Evolutionary conservation across 163 green algal genomes (phyloP), one percentile per base, ranked within the genome.

Genomic region (Chlorella variabilis): DNA sequence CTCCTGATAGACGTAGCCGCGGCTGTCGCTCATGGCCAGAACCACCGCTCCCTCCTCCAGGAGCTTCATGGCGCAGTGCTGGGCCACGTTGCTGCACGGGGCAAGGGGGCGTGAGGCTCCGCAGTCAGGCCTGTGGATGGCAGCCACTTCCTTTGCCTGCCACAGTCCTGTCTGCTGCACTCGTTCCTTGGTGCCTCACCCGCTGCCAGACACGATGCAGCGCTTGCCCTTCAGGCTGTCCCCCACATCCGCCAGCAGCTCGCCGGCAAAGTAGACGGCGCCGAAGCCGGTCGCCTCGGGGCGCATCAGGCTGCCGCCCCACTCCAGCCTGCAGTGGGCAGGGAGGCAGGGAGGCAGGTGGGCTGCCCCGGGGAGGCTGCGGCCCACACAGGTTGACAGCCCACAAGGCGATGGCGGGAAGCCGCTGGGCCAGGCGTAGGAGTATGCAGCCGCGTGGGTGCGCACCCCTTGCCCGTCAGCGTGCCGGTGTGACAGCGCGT

Each of bases 211-310:
- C 8, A 98, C 84, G 1, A 90, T 77, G 83, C 89, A 87, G n/a
- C 88, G 82, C 87, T 95, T 95, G 79, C 87, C 91, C 83, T 95
- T 73, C 59, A 91, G 38, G 6, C 56, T 29, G 15, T 73, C 59
- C 0, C 51, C 34, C 21, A 31, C n/a, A 15, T 83, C 71, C 13
- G 51, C 78, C 69, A 93, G 87, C 38, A 93, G 89, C 25, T 93
- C 74, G 62, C 87, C 42, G 0, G 83, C 84, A 58, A 97, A 96
- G 87, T 94, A 97, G 11, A 97, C 91, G 4, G 91, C 70, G 36
- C 94, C 94, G 58, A 94, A 97, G 59, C 94, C 94, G 31, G 94
- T 98, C 75, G 94, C 92, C 89, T 98, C 94, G 3, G 94, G 92
- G 25, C 94, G 88, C 73, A 97, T 94, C 38, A 92, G 77, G 69